Conservation (phyloP, 2,329 filamentous ascomycete genomes). For the Nectriaceae sp. region DNA sequence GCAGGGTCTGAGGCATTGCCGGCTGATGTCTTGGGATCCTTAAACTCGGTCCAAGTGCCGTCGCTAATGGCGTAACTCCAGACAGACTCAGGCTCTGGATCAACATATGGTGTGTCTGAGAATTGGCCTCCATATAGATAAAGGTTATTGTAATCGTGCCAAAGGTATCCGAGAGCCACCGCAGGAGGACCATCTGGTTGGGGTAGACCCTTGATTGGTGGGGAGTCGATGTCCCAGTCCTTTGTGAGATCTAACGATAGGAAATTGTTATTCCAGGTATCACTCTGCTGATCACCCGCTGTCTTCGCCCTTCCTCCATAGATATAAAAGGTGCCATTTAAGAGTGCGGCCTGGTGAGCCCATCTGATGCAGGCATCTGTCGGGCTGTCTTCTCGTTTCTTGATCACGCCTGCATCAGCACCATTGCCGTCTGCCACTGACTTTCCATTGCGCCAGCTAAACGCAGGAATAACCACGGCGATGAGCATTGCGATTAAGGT, state of each 20-base stretch:
- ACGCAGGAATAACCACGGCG: slow-evolving; percentile 50
- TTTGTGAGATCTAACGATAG: slow-evolving; percentile 70
- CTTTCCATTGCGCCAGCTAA: slow-evolving; percentile 43
- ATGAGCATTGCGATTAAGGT: slow-evolving; percentile 52
- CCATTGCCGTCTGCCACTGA: slow-evolving; percentile 42
- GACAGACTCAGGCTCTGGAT: slow-evolving; percentile 61
- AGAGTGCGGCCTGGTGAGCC: slow-evolving; percentile 67
- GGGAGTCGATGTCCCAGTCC: slow-evolving; percentile 68
- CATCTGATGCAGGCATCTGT: slow-evolving; percentile 62
- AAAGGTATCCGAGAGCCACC: slow-evolving; percentile 73
- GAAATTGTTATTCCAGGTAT: slow-evolving; percentile 79
- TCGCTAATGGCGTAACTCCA: slow-evolving; percentile 70
- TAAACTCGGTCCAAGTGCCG: slow-evolving; percentile 63
- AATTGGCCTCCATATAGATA: slow-evolving; percentile 77
- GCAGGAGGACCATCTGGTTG: slow-evolving; percentile 69
- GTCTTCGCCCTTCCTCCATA: slow-evolving; percentile 71
- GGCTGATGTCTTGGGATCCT: slow-evolving; percentile 60
- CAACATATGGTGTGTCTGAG: slow-evolving; percentile 59
- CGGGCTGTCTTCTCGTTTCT: slow-evolving; percentile 26
- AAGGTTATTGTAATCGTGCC: slow-evolving; percentile 70
- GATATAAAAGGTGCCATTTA: slow-evolving; percentile 76
- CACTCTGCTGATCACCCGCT: slow-evolving; percentile 54
- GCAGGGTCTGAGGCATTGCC: slow-evolving; percentile 63
- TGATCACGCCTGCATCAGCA: slow-evolving; percentile 50
- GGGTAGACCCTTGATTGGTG: slow-evolving; percentile 62